A percentile compares a stretch with the other conserved stretches of the same genome.
These are phyloP conservation scores for Pyrenopolyporus hunteri DNA, from an alignment of 495 filamentous ascomycete genomes.

Conservation along the genomic window DNA sequence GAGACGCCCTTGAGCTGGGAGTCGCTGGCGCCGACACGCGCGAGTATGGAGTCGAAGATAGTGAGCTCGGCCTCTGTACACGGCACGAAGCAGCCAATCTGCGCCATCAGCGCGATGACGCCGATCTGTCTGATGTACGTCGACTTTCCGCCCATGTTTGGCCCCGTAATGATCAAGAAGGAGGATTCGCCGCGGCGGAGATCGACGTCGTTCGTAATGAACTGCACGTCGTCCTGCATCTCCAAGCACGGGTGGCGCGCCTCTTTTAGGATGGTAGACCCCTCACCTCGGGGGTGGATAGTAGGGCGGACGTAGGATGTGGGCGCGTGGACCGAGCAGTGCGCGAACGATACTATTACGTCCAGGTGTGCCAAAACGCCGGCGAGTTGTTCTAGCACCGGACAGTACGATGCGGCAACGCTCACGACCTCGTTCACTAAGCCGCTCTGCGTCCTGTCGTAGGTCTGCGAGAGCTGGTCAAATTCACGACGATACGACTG, in stretches of 20 bases:
- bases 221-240: conserved; percentile 97
- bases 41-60: conserved; percentile 97
- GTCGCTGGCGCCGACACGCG: conserved; percentile 93
- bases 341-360: conserved; percentile 94
- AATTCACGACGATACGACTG: conserved; percentile 85
- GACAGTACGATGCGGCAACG: conserved; percentile 93
- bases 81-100: conserved; percentile 95
- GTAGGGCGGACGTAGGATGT: conserved; percentile 88
- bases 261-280: conserved; percentile 89
- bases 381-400: conserved; percentile 88
- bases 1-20: conserved; percentile 97
- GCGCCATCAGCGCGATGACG: conserved; percentile 96
- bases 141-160: conserved; percentile 99
- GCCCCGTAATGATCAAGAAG: conserved; percentile 96
- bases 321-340: conserved; percentile 92
- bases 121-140: conserved; percentile 99
- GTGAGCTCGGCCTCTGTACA: conserved; percentile 89
- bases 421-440: conserved; percentile 91
- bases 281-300: conserved; percentile 88
- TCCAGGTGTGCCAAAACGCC: conserved; percentile 92
- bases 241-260: conserved; percentile 98
- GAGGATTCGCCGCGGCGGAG: conserved; percentile 81
- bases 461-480: conserved; percentile 92
- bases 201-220: conserved; percentile 96
- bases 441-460: conserved; percentile 92